Evolutionary conservation across 2,329 filamentous ascomycete species (phyloP).

Genomic region (Rosellinia necatrix): DNA sequence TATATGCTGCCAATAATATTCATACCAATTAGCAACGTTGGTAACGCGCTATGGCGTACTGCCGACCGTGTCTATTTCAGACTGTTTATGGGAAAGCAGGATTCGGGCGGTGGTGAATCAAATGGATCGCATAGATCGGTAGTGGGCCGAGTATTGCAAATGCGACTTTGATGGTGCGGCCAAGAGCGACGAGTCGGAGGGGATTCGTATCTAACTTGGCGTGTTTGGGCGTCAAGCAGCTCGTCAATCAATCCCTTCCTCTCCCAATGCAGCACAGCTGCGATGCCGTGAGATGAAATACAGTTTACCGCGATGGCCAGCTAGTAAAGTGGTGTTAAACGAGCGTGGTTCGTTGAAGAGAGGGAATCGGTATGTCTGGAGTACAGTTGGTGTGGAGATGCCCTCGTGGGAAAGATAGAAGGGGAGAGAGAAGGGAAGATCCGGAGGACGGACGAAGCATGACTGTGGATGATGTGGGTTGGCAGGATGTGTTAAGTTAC

Average conservation of each 20-base stretch:
- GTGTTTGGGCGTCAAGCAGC: not conserved
- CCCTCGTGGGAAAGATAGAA: slow-evolving; percentile 19
- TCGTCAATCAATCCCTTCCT: too few relatives aligned
- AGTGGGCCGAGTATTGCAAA: slow-evolving; percentile 1
- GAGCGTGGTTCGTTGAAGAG: slow-evolving; percentile 18
- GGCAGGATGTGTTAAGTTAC: too few relatives aligned
- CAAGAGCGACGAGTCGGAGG: slow-evolving; percentile 4
- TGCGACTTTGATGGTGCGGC: slow-evolving; percentile 3
- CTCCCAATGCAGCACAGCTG: slow-evolving; percentile 7
- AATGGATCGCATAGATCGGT: not conserved
- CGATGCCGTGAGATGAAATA: slow-evolving; percentile 2
- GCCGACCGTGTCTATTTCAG: not conserved
- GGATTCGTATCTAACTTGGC: not conserved
- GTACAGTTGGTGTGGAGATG: slow-evolving; percentile 21
- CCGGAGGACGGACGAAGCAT: slow-evolving; percentile 7
- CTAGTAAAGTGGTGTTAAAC: slow-evolving; percentile 15
- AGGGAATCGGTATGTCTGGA: slow-evolving; percentile 7
- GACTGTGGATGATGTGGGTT: slow-evolving; percentile 23
- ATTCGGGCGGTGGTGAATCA: not conserved
- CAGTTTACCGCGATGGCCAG: not conserved
- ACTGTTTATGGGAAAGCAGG: not conserved
- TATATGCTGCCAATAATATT: not conserved
- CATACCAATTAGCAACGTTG: not conserved
- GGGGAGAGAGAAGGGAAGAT: slow-evolving; percentile 3
- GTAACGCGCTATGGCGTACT: not conserved